Base-by-base conservation (phyloP, 805 yeast species). In the Cyberlindnera maritima region DNA sequence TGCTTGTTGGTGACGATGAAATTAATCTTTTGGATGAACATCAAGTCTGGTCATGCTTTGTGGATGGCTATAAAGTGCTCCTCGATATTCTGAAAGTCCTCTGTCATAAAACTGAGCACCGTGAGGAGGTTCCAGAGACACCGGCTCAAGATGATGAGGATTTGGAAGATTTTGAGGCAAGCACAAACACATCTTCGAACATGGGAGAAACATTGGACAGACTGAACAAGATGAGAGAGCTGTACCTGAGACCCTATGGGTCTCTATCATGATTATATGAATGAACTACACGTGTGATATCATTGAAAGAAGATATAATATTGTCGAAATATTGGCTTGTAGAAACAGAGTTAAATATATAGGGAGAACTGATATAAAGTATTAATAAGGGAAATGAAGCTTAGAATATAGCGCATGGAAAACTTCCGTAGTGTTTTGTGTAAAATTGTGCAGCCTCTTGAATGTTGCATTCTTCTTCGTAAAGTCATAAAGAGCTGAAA, bases 11-110 rank as follows among this genome's bases (percentile, higher is more conserved):
- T 2, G 46, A 33, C 3, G 56, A 54, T 2, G 59, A 52, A 2
- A 55, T 68, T 15, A 60, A 70, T 44, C 43, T 69, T 3, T 35
- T 64, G 4, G 53, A 52, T 8, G 75, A 70, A 32, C 75, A 70
- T 45, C 66, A 63, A 29, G 36, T 43, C 15, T 71, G 76, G 76
- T 68, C 71, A 32, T 64, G 71, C 41, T 57, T 61, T 47, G 54
- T 35, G 9, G n/a, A 26, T 3, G 64, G 65, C 1, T 61, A 58
- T 39, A 43, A 47, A n/a, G 46, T 43, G 1, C 39, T 62, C 4
- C 15, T 61, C 3, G 37, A 50, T 13, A 44, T 50, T 1, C 25
- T 53, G 25, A 38, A 20, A 35, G 19, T 28, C 7, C 29, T 37
- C 2, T 37, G 46, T 15, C 38, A 36, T 10, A 15, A 21, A 19